These are phyloP conservation scores for Populus tremula DNA, from an alignment of 345 rosid species.

Conservation along the genomic window DNA sequence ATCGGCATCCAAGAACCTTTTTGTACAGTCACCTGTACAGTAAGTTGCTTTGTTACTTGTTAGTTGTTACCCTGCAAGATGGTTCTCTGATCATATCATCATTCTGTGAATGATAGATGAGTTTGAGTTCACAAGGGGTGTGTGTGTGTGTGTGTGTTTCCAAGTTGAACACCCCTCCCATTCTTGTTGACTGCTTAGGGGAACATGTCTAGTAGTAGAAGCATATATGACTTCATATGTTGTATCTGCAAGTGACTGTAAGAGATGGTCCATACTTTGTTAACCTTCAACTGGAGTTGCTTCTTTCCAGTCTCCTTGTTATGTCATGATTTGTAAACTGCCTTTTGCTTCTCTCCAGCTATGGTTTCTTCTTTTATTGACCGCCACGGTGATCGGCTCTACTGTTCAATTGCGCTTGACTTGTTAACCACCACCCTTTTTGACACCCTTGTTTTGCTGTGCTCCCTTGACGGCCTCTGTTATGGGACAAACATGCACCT, in stretches of 20 bases:
- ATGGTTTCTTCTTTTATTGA: no score
- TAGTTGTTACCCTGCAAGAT: not conserved
- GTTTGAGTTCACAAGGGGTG: not conserved
- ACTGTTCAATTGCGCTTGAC: no score
- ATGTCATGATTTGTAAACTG: no score
- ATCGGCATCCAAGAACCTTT: conserved; percentile 19
- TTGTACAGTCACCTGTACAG: conserved; percentile 60
- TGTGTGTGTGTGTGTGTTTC: not conserved
- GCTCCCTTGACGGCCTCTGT: no score
- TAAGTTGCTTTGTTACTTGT: conserved; percentile 30
- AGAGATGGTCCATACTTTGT: no score
- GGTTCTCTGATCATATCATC: conserved; percentile 11
- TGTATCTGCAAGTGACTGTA: not conserved
- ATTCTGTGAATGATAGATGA: conserved; percentile 23
- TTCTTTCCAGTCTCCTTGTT: no score
- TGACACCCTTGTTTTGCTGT: no score
- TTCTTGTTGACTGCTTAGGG: conserved; percentile 25
- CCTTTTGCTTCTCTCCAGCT: no score
- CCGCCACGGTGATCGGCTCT: no score
- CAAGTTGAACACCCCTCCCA: conserved; percentile 10
- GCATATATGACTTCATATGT: conserved; percentile 4
- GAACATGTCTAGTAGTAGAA: conserved; percentile 5
- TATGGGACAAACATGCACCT: no score
- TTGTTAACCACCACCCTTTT: no score
- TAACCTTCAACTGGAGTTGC: no score